These are phyloP conservation scores for Zasmidium citrigriseum DNA, from an alignment of 2,329 filamentous ascomycete genomes.

Conservation along the genomic window DNA sequence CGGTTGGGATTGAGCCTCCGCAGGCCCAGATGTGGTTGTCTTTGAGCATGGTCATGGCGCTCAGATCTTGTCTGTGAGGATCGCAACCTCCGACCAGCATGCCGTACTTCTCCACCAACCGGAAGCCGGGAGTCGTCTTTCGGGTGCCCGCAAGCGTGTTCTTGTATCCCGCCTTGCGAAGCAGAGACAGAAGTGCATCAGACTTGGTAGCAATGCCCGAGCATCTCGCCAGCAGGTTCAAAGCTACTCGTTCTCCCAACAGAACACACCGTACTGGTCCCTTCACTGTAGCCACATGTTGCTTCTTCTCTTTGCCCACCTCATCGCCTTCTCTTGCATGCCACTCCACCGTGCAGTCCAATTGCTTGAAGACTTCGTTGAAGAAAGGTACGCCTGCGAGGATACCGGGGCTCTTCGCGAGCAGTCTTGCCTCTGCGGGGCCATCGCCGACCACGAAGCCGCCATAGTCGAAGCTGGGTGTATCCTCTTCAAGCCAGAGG, in stretches of 20 bases:
- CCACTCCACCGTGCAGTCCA: slow-evolving; percentile 90
- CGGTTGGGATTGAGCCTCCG: slow-evolving; percentile 76
- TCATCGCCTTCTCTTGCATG: slow-evolving; percentile 72
- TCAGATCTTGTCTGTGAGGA: slow-evolving; percentile 83
- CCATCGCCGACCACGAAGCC: slow-evolving; percentile 89
- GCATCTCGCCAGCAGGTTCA: slow-evolving; percentile 88
- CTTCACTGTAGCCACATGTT: slow-evolving; percentile 74
- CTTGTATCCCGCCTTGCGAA: slow-evolving; percentile 67
- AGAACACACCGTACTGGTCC: slow-evolving; percentile 82
- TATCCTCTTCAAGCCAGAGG: slow-evolving; percentile 92
- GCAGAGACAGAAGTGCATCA: slow-evolving; percentile 50
- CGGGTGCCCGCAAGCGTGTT: slow-evolving; percentile 90
- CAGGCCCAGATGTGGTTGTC: slow-evolving; percentile 97
- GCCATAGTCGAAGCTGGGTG: slow-evolving; percentile 93
- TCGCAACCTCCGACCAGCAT: slow-evolving; percentile 95
- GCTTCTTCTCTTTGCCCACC: slow-evolving; percentile 63
- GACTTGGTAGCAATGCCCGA: slow-evolving; percentile 79
- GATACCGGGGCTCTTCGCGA: slow-evolving; percentile 69
- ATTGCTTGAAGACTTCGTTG: slow-evolving; percentile 86
- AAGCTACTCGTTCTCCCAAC: slow-evolving; percentile 87
- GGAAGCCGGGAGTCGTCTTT: slow-evolving; percentile 95
- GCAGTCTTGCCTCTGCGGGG: slow-evolving; percentile 50
- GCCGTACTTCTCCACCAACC: slow-evolving; percentile 95
- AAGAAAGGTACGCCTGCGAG: slow-evolving; percentile 94
- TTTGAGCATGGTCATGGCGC: slow-evolving; percentile 96